Base-by-base conservation (phyloP, 2,329 filamentous ascomycete species). In the Aspergillus phoenicis region DNA sequence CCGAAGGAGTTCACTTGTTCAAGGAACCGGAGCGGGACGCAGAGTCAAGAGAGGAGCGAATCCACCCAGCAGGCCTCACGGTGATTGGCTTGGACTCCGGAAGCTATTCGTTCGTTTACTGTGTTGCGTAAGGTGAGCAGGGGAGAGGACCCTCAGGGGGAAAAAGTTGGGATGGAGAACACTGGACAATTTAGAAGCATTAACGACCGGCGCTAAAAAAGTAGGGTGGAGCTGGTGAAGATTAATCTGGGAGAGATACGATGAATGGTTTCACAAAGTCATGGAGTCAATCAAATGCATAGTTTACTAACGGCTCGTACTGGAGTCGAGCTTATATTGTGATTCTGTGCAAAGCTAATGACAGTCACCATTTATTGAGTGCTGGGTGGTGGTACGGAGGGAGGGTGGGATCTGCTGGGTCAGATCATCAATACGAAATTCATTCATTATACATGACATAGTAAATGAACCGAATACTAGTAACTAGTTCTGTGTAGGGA, bases 191-290 rank as follows among this genome's bases (percentile, higher is more conserved):
- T 53, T 52, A 59, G 57, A 51, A 57, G 15, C 28, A 56, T 60
- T 49, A 56, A 39, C 22, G 41, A 45, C 57, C 45, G 56, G 47
- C 58, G 58, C 58, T 60, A 60, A 59, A 51, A 59, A 51, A 38
- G 28, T 45, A 56, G 58, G 52, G 58, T 60, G 58, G 58, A 60
- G 20, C 58, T 51, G 43, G 52, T 57, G 36, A 59, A 58, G 58
- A 60, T 60, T 60, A 60, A 57, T 60, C 52, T 60, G 53, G 52
- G 52, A 53, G 52, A 28, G 28, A 33, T 33, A 28, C 28, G 47
- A 51, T 51, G 17, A 51, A 51, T 51, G 41, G 41, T 22, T 20
- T 45, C 33, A 36, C 33, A 13, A 13, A 15, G 41, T 45, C 20
- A 36, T 36, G 20, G 11, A 45, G 4, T 45, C 41, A 20, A 20